phyloP scores from a whole-genome alignment of 169 alveolate species.

The Plasmodium reichenowi region DNA sequence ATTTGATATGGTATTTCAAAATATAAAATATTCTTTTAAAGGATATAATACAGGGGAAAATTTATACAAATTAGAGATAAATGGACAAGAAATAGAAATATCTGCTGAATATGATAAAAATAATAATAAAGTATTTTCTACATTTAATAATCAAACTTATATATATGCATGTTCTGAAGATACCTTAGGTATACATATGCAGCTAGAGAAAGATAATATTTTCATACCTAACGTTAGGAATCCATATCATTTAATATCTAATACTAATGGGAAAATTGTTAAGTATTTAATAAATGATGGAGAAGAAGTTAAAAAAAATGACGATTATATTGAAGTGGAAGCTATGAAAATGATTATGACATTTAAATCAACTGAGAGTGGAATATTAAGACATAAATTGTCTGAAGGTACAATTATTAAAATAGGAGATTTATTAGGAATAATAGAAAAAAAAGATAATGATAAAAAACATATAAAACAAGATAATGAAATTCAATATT shows the following conservation, averaged over 20 bases:
- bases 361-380: constrained; percentile 83
- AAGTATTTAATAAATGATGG: constrained; percentile 83
- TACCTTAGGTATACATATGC: constrained; percentile 66
- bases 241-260: constrained; percentile 72
- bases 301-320: constrained; percentile 80
- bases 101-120: constrained; percentile 63
- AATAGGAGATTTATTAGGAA: constrained; percentile 84
- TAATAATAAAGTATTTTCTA: constrained; percentile 56
- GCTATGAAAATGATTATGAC: constrained; percentile 90
- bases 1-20: constrained; percentile 54
- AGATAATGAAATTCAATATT: constrained; percentile 10
- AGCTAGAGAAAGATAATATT: constrained; percentile 52
- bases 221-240: constrained; percentile 57
- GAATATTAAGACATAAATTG: constrained; percentile 82
- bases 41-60: constrained; percentile 70
- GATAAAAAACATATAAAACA: constrained; percentile 17
- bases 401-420: constrained; percentile 86
- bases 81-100: constrained; percentile 62
- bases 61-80: constrained; percentile 45
- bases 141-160: constrained; percentile 60
- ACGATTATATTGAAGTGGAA: constrained; percentile 87
- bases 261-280: constrained; percentile 81
- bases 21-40: constrained; percentile 48
- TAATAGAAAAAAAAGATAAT: constrained; percentile 42
- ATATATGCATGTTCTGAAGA: constrained; percentile 63